Conservation (phyloP, 352 stramenopile genomes). For the Halophytophthora batemanensis region DNA sequence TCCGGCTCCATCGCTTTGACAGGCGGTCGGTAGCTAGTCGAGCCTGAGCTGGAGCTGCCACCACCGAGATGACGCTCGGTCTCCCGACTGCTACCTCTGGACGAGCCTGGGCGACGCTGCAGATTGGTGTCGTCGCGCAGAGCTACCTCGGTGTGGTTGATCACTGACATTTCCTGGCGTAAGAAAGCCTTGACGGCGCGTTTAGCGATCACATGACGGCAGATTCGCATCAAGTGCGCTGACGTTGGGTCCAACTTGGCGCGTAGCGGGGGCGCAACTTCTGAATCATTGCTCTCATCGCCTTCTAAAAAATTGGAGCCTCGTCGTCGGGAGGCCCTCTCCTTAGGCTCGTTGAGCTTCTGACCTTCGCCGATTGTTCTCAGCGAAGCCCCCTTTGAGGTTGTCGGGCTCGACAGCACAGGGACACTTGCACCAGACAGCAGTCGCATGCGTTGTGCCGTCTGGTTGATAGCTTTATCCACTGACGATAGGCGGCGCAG, state of each 20-base stretch:
- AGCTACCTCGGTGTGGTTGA: constrained; percentile 46
- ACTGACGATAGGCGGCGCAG: constrained; percentile 49
- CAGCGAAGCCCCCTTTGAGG: constrained; percentile 34
- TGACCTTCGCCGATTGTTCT: constrained; percentile 34
- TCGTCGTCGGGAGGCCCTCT: constrained; percentile 12
- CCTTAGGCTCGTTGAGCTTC: constrained; percentile 6
- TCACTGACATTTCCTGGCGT: constrained; percentile 57
- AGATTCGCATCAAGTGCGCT: constrained; percentile 62
- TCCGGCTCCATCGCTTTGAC: constrained; percentile 48
- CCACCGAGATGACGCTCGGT: constrained; percentile 2
- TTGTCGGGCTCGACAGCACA: constrained; percentile 5
- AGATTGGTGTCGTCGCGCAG: constrained; percentile 46
- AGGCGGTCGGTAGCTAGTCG: constrained; percentile 17
- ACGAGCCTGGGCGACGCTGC: constrained; percentile 26
- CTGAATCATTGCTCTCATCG: constrained; percentile 14
- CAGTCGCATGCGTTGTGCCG: constrained; percentile 48
- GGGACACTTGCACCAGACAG: constrained; percentile 35
- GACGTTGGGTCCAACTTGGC: constrained; percentile 51
- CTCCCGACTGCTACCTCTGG: constrained; percentile 6
- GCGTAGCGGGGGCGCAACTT: constrained; percentile 6
- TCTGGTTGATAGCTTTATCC: constrained; percentile 65
- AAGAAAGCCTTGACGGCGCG: constrained; percentile 62
- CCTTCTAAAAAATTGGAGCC: constrained; percentile 10
- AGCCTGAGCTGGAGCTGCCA: constrained; percentile 5
- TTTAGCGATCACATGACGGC: constrained; percentile 72